Evolutionary conservation across 192 early-diverging fungal species (phyloP), one percentile per base, ranked within the genome.

Genomic region (Mortierella alpina): DNA sequence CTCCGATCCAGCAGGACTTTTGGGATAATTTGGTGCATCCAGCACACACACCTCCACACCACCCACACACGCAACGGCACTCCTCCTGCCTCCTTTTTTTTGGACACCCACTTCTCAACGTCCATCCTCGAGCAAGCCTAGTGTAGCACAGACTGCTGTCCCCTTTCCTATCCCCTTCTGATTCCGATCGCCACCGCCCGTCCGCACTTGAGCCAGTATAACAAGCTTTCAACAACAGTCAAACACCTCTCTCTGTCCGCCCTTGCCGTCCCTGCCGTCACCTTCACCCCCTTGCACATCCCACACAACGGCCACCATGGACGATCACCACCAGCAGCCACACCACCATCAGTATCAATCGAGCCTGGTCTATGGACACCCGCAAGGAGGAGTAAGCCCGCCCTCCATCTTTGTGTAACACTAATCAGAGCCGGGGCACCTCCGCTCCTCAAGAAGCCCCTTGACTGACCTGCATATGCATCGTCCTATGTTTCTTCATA

Each of bases 321-420:
- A 61, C 42, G 75, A 79, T 51, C 63, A 79, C 41, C 73, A 75
- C 14, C 72, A 73, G 22, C 70, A 63, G 50, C 67, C 57, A 4
- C 75, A 78, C 23, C 68, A 70, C n/a, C 74, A 77, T 46, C 59
- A 31, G 40, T 80, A 80, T n/a, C 77, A 61, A 23, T 6, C 77
- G 14, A 42, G 59, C 12, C 57, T 72, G 9, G 77, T 80, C 48
- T 80, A 80, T 47, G 69, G 76, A 11, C 60, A 56, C 7, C 59
- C 50, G 4, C 68, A 80, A 48, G 69, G 59, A 18, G 59, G 60
- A 62, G 63, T 71, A 65, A 72, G 70, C 20, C 2, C 40, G 7
- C 15, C 13, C 15, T 54, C 39, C 44, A 10, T 44, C 48, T 31
- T 31, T 41, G 17, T 60, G 41, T 9, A 11, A 31, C 11, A 10